Evolutionary conservation across 352 stramenopile genomes (phyloP).

Genomic region (Thalassiosira sp.): DNA sequence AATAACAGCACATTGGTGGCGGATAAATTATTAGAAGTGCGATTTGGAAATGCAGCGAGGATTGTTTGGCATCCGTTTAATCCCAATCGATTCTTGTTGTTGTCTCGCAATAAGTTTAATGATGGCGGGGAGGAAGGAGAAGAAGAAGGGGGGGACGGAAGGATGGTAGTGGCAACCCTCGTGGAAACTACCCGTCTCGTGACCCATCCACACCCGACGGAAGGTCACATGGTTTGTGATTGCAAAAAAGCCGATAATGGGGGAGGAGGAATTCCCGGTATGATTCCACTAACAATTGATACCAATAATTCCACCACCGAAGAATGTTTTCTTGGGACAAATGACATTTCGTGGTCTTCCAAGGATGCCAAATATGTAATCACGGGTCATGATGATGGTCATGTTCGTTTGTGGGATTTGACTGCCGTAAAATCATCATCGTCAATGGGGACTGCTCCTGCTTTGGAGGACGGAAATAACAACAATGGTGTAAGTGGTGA

Average conservation of each 20-base stretch:
- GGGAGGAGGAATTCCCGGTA: slow-evolving; percentile 25
- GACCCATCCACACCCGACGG: slow-evolving; percentile 27
- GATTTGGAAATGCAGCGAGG: slow-evolving; percentile 13
- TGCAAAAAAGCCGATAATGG: background rate
- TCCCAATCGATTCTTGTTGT: slow-evolving; percentile 76
- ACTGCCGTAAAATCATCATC: slow-evolving; percentile 6
- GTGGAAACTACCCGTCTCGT: slow-evolving; percentile 72
- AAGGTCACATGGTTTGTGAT: slow-evolving; percentile 29
- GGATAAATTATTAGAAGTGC: slow-evolving; percentile 74
- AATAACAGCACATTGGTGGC: slow-evolving; percentile 32
- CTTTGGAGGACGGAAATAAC: no score
- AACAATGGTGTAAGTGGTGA: no score
- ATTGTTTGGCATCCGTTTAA: slow-evolving; percentile 82
- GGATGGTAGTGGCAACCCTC: slow-evolving; percentile 51
- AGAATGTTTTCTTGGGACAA: slow-evolving; percentile 15
- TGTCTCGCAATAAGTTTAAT: slow-evolving; percentile 45
- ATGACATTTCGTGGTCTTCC: slow-evolving; percentile 68
- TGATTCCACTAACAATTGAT: slow-evolving; percentile 11
- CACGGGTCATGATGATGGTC: slow-evolving; percentile 64
- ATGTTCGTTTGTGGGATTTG: slow-evolving; percentile 69
- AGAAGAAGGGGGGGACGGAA: background rate
- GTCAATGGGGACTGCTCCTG: no score
- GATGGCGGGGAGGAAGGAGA: background rate
- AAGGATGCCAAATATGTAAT: slow-evolving; percentile 57
- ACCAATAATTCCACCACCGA: no score